phyloP scores from a whole-genome alignment of 2,329 filamentous ascomycete species.

The Neopestalotiopsis sp. region DNA sequence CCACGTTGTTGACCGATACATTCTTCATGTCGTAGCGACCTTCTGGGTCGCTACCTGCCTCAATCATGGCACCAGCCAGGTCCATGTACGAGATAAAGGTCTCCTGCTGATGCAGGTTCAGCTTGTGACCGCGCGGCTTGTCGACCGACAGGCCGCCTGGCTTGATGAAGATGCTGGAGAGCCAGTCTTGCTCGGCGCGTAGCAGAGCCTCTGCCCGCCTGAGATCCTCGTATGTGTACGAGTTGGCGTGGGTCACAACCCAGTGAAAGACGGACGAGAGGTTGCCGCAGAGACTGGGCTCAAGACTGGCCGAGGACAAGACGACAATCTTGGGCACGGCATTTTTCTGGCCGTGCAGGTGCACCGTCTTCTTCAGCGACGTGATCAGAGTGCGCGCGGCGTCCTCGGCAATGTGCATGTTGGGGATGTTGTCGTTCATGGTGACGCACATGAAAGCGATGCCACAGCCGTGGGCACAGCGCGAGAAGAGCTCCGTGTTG shows the following conservation, averaged over 20 bases:
- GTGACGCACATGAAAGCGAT: slow-evolving; percentile 46
- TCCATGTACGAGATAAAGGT: slow-evolving; percentile 48
- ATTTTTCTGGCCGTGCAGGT: not conserved
- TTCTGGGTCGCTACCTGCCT: slow-evolving; percentile 44
- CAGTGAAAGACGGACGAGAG: slow-evolving; percentile 34
- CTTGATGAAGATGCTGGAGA: slow-evolving; percentile 47
- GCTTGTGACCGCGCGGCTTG: slow-evolving; percentile 43
- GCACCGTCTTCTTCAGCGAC: slow-evolving; percentile 31
- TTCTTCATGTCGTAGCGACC: slow-evolving; percentile 32
- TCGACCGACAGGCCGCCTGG: slow-evolving; percentile 45
- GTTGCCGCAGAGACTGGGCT: slow-evolving; percentile 40
- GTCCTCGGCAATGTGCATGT: slow-evolving; percentile 43
- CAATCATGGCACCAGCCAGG: slow-evolving; percentile 54
- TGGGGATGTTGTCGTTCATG: slow-evolving; percentile 49
- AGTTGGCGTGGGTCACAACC: slow-evolving; percentile 38
- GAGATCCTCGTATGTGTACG: slow-evolving; percentile 46
- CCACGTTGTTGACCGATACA: slow-evolving; percentile 35
- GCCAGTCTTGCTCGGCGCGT: slow-evolving; percentile 42
- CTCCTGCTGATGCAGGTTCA: slow-evolving; percentile 44
- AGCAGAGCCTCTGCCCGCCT: slow-evolving; percentile 40
- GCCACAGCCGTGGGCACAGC: slow-evolving; percentile 39
- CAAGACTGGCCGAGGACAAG: slow-evolving; percentile 48
- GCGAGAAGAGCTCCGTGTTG: slow-evolving; percentile 41
- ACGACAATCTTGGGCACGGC: slow-evolving; percentile 46
- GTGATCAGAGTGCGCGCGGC: slow-evolving; percentile 40